A percentile compares a stretch with the other conserved stretches of the same genome.
phyloP scores from a whole-genome alignment of 257 asterid genomes.

The Paulownia fortunei region DNA sequence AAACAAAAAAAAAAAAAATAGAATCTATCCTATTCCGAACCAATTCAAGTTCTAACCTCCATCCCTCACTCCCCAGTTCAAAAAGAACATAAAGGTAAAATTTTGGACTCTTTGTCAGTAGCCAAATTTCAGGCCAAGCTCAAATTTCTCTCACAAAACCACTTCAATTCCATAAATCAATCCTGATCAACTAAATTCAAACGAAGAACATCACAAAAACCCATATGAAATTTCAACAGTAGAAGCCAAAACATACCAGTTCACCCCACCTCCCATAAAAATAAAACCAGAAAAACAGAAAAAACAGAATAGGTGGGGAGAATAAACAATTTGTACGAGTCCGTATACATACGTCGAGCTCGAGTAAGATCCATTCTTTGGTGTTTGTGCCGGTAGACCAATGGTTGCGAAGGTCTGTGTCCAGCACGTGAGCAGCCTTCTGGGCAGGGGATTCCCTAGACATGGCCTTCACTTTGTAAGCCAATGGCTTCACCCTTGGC shows the following conservation, averaged over 20 bases:
- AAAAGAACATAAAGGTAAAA: background rate
- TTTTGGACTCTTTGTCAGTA: background rate
- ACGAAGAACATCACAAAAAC: background rate
- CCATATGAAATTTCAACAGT: background rate
- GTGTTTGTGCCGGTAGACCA: conserved; percentile 98
- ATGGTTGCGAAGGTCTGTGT: conserved; percentile 91
- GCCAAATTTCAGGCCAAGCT: conserved; percentile 18
- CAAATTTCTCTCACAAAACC: conserved; percentile 19
- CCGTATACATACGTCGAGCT: conserved; percentile 73
- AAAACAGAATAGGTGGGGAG: background rate
- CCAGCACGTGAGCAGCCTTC: conserved; percentile 84
- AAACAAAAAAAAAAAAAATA: background rate
- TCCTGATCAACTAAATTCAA: conserved; percentile 15
- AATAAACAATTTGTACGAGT: conserved; percentile 14
- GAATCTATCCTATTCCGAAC: background rate
- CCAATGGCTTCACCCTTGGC: conserved; percentile 81
- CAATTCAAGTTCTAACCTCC: conserved; percentile 5
- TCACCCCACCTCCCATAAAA: background rate
- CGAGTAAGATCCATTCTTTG: conserved; percentile 96
- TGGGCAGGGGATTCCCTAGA: conserved; percentile 92
- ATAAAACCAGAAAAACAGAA: background rate
- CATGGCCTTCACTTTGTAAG: conserved; percentile 89
- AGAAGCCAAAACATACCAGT: conserved; percentile 3
- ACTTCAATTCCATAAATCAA: conserved; percentile 22
- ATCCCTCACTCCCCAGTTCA: background rate